A percentile compares a stretch with the other conserved stretches of the same genome.
phyloP scores from a whole-genome alignment of 2,329 filamentous ascomycete species.

The Rhynchosporium agropyri region DNA sequence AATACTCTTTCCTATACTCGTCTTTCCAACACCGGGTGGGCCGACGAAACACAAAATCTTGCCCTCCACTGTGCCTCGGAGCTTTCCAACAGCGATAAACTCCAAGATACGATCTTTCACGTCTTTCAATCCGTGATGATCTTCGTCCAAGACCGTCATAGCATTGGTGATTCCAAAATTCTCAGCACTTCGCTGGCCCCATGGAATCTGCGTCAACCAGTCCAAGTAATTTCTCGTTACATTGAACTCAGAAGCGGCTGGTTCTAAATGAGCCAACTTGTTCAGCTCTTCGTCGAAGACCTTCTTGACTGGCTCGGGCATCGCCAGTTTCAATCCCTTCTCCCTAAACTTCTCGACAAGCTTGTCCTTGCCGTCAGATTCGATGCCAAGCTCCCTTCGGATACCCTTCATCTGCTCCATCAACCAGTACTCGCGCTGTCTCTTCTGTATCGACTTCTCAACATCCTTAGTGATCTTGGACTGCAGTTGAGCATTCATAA shows the following conservation, averaged over 20 bases:
- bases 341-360: conserved; percentile 97
- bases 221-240: conserved; percentile 98
- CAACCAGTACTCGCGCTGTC: conserved; percentile 96
- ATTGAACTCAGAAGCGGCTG: conserved; percentile 96
- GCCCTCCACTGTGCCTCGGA: conserved; percentile 94
- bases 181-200: conserved; percentile 92
- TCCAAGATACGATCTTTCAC: conserved; percentile 98
- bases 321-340: conserved; percentile 88
- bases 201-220: conserved; percentile 97
- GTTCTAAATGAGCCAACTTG: conserved; percentile 93
- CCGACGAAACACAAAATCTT: conserved; percentile 98
- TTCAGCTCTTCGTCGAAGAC: conserved; percentile 98
- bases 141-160: conserved; percentile 87
- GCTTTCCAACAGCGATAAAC: conserved; percentile 97
- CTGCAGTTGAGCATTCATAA: conserved; percentile 96
- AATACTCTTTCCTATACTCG: conserved; percentile 97
- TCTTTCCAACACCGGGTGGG: conserved; percentile 96
- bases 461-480: conserved; percentile 98
- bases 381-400: conserved; percentile 89
- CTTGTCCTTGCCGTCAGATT: conserved; percentile 98
- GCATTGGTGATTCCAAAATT: conserved; percentile 96
- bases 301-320: conserved; percentile 96
- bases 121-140: conserved; percentile 95
- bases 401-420: conserved; percentile 99
- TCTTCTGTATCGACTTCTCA: conserved; percentile 94